Conservation (phyloP, 2,329 filamentous ascomycete genomes). For the Neofusicoccum ribis region DNA sequence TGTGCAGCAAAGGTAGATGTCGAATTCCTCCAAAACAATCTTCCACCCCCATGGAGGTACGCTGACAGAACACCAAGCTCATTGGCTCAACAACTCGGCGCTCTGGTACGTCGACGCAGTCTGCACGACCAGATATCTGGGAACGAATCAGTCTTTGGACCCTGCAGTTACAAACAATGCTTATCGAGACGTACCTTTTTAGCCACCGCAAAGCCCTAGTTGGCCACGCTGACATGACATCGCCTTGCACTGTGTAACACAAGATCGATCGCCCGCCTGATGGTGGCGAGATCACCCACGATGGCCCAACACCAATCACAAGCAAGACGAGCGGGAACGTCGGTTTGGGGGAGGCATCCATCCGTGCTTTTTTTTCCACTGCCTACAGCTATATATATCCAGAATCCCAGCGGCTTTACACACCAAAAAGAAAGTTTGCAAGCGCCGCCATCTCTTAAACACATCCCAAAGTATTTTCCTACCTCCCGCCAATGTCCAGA, state of each 20-base stretch:
- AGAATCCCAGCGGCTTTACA: neutral
- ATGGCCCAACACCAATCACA: neutral
- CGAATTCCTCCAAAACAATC: too few species aligned
- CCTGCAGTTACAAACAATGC: neutral
- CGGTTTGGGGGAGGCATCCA: constrained; percentile 3
- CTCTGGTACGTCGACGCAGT: neutral
- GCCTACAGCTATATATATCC: constrained; percentile 13
- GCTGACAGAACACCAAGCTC: neutral
- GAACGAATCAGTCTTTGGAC: constrained; percentile 1
- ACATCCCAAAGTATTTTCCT: constrained; percentile 4
- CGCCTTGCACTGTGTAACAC: neutral
- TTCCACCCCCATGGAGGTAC: too few species aligned
- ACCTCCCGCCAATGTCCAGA: constrained; percentile 5
- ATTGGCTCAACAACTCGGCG: neutral
- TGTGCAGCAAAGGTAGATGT: too few species aligned
- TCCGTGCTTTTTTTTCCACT: constrained; percentile 5
- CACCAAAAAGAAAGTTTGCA: neutral
- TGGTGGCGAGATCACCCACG: neutral
- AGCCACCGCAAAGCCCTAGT: neutral
- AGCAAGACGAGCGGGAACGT: neutral
- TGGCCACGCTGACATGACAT: neutral
- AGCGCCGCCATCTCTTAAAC: neutral
- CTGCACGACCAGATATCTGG: neutral
- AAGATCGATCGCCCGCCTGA: neutral
- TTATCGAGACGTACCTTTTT: constrained; percentile 9